phyloP scores from a whole-genome alignment of 805 yeast genomes.

The Metschnikowia borealis region DNA sequence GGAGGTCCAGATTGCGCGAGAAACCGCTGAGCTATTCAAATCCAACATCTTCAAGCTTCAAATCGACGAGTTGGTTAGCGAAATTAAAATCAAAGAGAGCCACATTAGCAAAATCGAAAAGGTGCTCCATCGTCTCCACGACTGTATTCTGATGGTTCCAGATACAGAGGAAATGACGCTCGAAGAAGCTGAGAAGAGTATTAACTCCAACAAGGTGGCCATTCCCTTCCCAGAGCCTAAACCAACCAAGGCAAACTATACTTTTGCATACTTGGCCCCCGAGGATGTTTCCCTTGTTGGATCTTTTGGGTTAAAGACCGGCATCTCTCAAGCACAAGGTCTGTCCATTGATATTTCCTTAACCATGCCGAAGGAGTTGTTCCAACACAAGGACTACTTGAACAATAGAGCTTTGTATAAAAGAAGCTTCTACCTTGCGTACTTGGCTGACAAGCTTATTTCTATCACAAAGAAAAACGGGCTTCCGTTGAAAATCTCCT shows the following conservation, averaged over 20 bases:
- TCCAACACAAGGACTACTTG: constrained; percentile 83
- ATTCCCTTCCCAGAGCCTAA: constrained; percentile 91
- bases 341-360: constrained; percentile 73
- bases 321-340: constrained; percentile 59
- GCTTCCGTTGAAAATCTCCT: constrained; percentile 58
- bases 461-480: constrained; percentile 50
- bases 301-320: constrained; percentile 83
- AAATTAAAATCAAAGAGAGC: constrained; percentile 68
- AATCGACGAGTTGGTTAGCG: constrained; percentile 85
- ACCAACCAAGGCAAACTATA: constrained; percentile 69
- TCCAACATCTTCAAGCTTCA: constrained; percentile 93
- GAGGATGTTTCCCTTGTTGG: constrained; percentile 77
- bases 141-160: constrained; percentile 61
- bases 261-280: constrained; percentile 67
- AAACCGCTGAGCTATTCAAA: constrained; percentile 90
- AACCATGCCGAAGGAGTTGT: constrained; percentile 71
- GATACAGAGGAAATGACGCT: constrained; percentile 45
- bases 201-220: constrained; percentile 49
- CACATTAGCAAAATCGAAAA: constrained; percentile 66
- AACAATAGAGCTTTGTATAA: constrained; percentile 89
- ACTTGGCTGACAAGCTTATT: constrained; percentile 62
- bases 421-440: constrained; percentile 82
- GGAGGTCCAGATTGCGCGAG: constrained; percentile 87
- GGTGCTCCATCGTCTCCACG: constrained; percentile 70
- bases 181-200: constrained; percentile 54